A percentile compares a stretch with the other conserved stretches of the same genome.
Conservation (phyloP, 176 grass and related monocot genomes). For the Alopecurus myosuroides region DNA sequence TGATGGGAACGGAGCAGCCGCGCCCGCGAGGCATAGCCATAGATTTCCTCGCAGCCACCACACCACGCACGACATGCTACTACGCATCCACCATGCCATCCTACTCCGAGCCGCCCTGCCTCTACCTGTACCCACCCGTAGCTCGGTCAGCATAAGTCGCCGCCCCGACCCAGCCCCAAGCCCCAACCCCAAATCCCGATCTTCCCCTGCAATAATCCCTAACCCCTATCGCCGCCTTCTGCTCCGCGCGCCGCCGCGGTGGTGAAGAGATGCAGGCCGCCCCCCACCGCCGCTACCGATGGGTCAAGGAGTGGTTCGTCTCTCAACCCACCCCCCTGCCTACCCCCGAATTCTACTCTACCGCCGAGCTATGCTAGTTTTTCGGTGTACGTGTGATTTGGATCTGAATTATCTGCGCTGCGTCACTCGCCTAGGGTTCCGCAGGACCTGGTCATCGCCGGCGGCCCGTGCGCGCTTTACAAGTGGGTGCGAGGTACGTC, state of each 20-base stretch:
- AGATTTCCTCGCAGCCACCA: conserved; percentile 12
- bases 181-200: neutral
- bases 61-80: neutral
- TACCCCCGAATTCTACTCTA: neutral
- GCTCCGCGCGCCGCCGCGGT: neutral
- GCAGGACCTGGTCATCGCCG: conserved; percentile 61
- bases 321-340: neutral
- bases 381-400: neutral
- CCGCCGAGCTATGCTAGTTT: conserved; percentile 5
- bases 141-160: neutral
- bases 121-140: neutral
- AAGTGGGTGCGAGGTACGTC: conserved; percentile 84
- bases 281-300: conserved; percentile 31
- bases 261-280: conserved; percentile 36
- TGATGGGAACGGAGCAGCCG: neutral
- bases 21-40: conserved; percentile 15
- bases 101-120: neutral
- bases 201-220: neutral
- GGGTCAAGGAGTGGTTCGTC: conserved; percentile 79
- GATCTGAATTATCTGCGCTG: neutral
- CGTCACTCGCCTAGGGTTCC: conserved; percentile 50
- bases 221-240: neutral
- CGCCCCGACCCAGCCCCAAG: neutral
- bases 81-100: conserved; percentile 4
- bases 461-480: conserved; percentile 74